Evolutionary conservation across 2,329 filamentous ascomycete species (phyloP), one percentile per base, ranked within the genome.

Genomic region (Claviceps monticola): DNA sequence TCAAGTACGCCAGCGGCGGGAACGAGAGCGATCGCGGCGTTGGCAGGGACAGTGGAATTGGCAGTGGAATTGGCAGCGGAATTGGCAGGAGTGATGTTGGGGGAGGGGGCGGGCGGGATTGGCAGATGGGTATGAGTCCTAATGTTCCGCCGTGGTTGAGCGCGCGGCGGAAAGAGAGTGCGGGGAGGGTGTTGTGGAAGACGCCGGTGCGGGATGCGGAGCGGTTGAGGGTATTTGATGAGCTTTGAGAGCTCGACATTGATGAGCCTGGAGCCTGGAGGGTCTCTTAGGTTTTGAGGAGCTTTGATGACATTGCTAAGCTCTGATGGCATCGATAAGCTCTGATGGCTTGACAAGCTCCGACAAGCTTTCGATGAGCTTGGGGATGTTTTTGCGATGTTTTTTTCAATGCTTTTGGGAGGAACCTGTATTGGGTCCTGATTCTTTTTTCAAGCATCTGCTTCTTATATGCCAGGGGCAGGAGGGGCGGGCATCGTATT

Each of bases 171-270:
- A 56, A 57, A n/a, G 56, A 52, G 5, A 57, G 53, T 34, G 39
- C 11, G 34, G 39, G 44, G 0, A 57, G 61, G n/a, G 58, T 63
- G 26, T 55, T 56, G n/a, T 56, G 60, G 56, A 62, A 64, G 56
- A 60, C 59, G 53, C 56, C 56, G 9, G 51, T 41, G 23, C 58
- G 60, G 34, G 60, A 61, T 38, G 66, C 64, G 16, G 71, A 72
- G 52, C 60, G 64, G 53, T 59, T 74, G 43, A 66, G 68, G 51
- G 64, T 63, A 17, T 72, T 76, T 60, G 72, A 75, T 52, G 73
- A 76, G 62, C 59, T 76, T 49, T 76, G 61, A 67, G 23, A 41
- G 44, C 29, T 34, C 11, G 29, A 9, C 29, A 4, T 34, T 34
- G 29, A 34, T 11, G 29, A 34, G 29, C 9, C 29, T 34, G 9